These are phyloP conservation scores for Ettlia oleoabundans DNA, from an alignment of 139 green algal genomes.

Conservation along the genomic window DNA sequence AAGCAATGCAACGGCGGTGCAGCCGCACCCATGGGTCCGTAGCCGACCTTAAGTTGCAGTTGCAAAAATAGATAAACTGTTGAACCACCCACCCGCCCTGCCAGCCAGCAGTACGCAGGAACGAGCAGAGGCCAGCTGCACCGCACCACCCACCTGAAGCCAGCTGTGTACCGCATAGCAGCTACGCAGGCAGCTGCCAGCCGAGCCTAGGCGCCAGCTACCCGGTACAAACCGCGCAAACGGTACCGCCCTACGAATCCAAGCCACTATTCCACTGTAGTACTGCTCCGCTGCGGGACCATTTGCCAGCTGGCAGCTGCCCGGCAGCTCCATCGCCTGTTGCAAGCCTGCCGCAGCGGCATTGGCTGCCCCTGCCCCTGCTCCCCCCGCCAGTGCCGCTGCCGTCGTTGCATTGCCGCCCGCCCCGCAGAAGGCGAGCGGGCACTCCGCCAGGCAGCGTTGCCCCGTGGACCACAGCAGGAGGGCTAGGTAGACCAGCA, in stretches of 20 bases:
- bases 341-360: not conserved
- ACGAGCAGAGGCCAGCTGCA: not conserved
- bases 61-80: no score
- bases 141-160: not conserved
- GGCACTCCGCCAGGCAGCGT: not conserved
- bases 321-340: no score
- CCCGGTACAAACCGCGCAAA: not conserved
- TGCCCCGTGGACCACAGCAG: not conserved
- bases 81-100: not conserved
- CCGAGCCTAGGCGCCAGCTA: not conserved
- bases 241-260: not conserved
- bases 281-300: not conserved
- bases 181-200: not conserved
- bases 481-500: not conserved
- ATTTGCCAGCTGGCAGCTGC: not conserved
- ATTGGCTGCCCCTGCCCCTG: not conserved
- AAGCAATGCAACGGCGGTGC: no score
- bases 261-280: not conserved
- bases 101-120: not conserved
- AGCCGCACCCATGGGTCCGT: no score
- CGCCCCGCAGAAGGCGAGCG: no score
- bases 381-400: not conserved
- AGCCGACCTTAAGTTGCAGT: no score
- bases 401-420: not conserved
- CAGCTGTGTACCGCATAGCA: slow-evolving; percentile 2